Conservation (phyloP, 257 asterid species). For the Avicennia marina region DNA sequence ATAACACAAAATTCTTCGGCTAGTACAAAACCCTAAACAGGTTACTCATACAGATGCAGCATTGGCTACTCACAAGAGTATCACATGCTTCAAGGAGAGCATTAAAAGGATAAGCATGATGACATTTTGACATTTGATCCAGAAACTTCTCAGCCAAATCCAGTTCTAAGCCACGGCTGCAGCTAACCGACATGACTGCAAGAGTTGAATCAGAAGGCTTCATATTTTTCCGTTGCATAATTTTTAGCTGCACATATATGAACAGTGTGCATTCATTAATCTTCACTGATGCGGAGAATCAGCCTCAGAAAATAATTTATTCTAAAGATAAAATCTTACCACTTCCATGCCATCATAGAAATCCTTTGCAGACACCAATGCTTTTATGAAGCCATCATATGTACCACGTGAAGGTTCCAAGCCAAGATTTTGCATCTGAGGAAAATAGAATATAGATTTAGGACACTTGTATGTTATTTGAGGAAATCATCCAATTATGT, state of each 20-base stretch:
- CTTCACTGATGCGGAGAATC: background rate
- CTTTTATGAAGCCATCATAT: conserved; percentile 63
- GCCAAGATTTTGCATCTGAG: conserved; percentile 83
- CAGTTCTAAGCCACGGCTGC: conserved; percentile 65
- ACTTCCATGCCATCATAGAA: conserved; percentile 59
- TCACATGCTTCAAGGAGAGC: conserved; percentile 80
- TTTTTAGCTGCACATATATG: conserved; percentile 58
- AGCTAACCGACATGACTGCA: conserved; percentile 65
- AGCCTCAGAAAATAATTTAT: conserved; percentile 16
- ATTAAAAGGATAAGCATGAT: conserved; percentile 49
- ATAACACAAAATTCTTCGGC: conserved; percentile 2
- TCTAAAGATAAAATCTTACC: conserved; percentile 39
- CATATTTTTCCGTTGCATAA: conserved; percentile 65
- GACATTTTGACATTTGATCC: conserved; percentile 43
- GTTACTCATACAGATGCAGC: conserved; percentile 12
- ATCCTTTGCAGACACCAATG: conserved; percentile 49
- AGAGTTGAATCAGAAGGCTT: conserved; percentile 72
- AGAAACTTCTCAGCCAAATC: conserved; percentile 69
- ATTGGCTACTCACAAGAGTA: conserved; percentile 48
- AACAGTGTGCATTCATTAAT: conserved; percentile 14
- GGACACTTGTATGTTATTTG: background rate
- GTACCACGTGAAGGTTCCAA: conserved; percentile 57
- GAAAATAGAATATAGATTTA: conserved; percentile 17
- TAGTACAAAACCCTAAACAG: background rate
- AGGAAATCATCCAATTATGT: background rate